These are phyloP conservation scores for Hylodesmum podocarpum DNA, from an alignment of 306 rosid species.

Conservation along the genomic window DNA sequence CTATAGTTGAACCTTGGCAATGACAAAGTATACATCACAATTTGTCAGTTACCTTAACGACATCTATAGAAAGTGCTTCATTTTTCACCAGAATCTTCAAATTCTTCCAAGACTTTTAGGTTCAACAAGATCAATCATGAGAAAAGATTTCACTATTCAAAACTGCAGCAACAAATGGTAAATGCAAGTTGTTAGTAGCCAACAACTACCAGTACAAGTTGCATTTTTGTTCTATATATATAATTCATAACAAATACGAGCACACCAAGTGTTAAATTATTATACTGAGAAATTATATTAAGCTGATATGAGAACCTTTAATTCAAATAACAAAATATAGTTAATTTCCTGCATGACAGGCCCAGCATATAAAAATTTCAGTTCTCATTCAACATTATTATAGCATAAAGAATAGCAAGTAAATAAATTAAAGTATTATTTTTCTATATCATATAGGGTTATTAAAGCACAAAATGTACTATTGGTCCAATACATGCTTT, in stretches of 20 bases:
- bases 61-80: neutral
- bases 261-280: neutral
- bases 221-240: neutral
- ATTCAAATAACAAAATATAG: neutral
- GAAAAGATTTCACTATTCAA: neutral
- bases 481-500: neutral
- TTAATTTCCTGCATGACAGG: neutral
- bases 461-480: neutral
- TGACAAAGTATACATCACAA: no score
- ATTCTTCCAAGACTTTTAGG: neutral
- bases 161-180: neutral
- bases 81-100: neutral
- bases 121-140: neutral
- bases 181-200: neutral
- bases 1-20: no score
- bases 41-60: neutral
- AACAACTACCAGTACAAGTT: neutral
- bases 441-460: neutral
- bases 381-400: neutral
- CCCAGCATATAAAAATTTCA: neutral
- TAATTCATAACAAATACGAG: neutral
- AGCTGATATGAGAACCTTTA: neutral
- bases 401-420: neutral
- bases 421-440: neutral
- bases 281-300: neutral